Conservation (phyloP, 1,284 basidiomycete species). For the Tremellales sp. region DNA sequence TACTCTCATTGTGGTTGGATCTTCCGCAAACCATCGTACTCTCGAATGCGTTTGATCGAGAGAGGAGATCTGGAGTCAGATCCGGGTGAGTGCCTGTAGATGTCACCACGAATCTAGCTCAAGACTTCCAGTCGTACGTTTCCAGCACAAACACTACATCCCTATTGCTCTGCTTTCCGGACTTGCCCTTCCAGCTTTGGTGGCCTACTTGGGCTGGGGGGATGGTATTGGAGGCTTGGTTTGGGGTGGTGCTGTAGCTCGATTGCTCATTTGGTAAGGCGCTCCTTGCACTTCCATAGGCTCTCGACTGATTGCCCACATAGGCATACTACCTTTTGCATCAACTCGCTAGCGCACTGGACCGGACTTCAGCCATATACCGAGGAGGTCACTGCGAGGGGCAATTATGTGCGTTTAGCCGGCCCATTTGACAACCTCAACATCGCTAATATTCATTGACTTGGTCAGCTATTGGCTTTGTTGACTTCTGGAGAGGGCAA, state of each 20-base stretch:
- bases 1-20: constrained; percentile 82
- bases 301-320: not conserved
- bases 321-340: constrained; percentile 74
- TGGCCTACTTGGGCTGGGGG: constrained; percentile 56
- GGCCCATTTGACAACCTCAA: too few species aligned
- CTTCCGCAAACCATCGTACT: constrained; percentile 68
- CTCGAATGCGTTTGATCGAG: constrained; percentile 62
- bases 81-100: constrained; percentile 58
- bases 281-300: not conserved
- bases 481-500: constrained; percentile 73
- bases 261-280: constrained; percentile 56
- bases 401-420: constrained; percentile 51
- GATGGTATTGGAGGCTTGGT: constrained; percentile 63
- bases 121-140: constrained; percentile 63
- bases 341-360: constrained; percentile 79
- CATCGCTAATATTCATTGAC: constrained; percentile 7
- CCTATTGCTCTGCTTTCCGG: constrained; percentile 60
- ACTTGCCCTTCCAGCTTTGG: constrained; percentile 56
- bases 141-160: constrained; percentile 69
- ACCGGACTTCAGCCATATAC: constrained; percentile 71
- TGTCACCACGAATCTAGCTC: not conserved
- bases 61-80: constrained; percentile 66
- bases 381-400: constrained; percentile 70
- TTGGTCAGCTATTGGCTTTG: constrained; percentile 59
- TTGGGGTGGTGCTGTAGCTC: constrained; percentile 62